Evolutionary conservation across 2,329 filamentous ascomycete genomes (phyloP).

Genomic region (Tetracladium maxilliforme): DNA sequence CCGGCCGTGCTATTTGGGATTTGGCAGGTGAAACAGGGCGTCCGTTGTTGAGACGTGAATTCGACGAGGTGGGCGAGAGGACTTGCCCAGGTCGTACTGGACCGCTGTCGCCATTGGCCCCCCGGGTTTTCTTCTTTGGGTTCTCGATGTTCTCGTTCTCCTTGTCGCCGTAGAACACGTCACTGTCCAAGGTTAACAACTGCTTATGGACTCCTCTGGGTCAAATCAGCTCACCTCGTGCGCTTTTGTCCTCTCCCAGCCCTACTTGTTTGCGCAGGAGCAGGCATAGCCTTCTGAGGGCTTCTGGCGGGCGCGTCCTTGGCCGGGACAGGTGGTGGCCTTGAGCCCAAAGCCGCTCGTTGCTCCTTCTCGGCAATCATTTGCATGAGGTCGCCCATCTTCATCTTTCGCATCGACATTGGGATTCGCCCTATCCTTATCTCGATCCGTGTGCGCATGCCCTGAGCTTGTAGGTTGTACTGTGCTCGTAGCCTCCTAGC

Average conservation of each 20-base stretch:
- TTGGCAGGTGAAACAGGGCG: conserved; percentile 33
- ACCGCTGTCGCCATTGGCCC: conserved; percentile 18
- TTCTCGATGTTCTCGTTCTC: conserved; percentile 57
- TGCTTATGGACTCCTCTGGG: too few species aligned
- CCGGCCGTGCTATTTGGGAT: conserved; percentile 38
- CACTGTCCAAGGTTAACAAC: too few species aligned
- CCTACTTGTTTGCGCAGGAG: too few species aligned
- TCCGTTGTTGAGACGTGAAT: conserved; percentile 37
- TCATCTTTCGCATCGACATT: conserved; percentile 59
- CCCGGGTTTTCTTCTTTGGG: conserved; percentile 68
- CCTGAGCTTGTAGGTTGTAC: conserved; percentile 77
- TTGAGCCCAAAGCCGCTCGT: conserved; percentile 6
- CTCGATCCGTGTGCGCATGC: conserved; percentile 73
- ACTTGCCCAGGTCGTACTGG: conserved; percentile 38
- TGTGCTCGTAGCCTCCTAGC: conserved; percentile 78
- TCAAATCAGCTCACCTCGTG: too few species aligned
- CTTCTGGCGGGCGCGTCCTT: neutral
- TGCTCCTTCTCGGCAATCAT: conserved; percentile 29
- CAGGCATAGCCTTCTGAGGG: conserved; percentile 3
- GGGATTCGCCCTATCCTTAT: conserved; percentile 91
- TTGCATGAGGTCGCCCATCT: conserved; percentile 63
- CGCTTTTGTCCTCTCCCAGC: conserved; percentile 2
- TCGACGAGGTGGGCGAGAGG: conserved; percentile 71
- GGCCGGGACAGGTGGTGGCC: neutral
- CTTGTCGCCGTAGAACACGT: too few species aligned